These are phyloP conservation scores for Eleusine coracana DNA, from an alignment of 176 grass and related monocot species.

Conservation along the genomic window DNA sequence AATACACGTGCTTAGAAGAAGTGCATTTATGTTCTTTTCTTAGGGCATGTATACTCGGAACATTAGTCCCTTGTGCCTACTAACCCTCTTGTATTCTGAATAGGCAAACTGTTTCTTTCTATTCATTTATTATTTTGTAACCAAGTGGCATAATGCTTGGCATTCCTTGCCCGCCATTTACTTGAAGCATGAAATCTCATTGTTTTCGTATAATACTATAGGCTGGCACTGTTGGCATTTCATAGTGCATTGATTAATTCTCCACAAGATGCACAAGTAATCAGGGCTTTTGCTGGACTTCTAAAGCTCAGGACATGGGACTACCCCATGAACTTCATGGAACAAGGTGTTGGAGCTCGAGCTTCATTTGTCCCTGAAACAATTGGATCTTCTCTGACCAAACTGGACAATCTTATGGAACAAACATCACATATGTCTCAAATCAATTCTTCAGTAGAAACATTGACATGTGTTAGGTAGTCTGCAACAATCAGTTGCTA, in stretches of 20 bases:
- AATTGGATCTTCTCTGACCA: background rate
- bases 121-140: background rate
- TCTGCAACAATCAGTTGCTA: background rate
- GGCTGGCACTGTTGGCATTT: slow-evolving; percentile 1
- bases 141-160: background rate
- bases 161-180: background rate
- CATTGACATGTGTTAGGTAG: background rate
- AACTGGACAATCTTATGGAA: background rate
- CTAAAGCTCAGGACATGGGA: background rate
- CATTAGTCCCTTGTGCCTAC: background rate
- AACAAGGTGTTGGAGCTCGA: background rate
- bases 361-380: background rate
- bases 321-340: background rate
- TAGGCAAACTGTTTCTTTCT: background rate
- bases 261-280: background rate
- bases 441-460: background rate
- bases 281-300: background rate
- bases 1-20: no score
- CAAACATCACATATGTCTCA: background rate
- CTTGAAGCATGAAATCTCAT: background rate
- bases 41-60: background rate
- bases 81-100: background rate
- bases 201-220: background rate
- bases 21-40: background rate
- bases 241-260: background rate